Evolutionary conservation across 768 basidiomycete genomes (phyloP).

Genomic region (Pisolithus marmoratus): DNA sequence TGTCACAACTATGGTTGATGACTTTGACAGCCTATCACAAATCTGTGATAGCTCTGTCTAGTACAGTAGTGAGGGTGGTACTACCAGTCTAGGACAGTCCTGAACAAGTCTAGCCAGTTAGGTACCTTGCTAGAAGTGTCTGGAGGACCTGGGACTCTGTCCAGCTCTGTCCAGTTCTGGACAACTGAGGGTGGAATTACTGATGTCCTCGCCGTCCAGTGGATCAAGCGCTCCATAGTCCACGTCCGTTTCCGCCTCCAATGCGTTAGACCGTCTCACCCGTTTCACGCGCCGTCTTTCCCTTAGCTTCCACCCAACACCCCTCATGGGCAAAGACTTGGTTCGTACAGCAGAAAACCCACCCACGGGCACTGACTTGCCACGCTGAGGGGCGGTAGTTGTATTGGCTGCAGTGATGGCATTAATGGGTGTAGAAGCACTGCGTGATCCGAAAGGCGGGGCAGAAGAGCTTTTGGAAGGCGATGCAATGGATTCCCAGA

Average conservation of each 20-base stretch:
- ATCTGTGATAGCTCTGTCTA: too few species aligned
- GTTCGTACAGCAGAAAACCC: constrained; percentile 36
- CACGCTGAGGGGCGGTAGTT: constrained; percentile 6
- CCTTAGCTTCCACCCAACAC: constrained; percentile 28
- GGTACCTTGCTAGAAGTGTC: background rate
- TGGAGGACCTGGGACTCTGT: background rate
- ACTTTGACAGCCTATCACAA: too few species aligned
- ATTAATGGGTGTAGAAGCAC: constrained; percentile 8
- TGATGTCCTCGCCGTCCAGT: constrained; percentile 69
- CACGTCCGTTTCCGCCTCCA: constrained; percentile 20
- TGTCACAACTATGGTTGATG: too few species aligned
- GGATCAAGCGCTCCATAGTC: constrained; percentile 61
- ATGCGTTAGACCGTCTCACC: constrained; percentile 22
- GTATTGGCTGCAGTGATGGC: background rate
- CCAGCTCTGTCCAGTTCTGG: background rate
- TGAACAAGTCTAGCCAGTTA: background rate
- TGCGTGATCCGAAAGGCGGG: constrained; percentile 4
- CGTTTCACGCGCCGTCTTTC: constrained; percentile 30
- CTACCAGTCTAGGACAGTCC: background rate
- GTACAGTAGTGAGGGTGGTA: too few species aligned
- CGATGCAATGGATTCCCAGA: constrained; percentile 30
- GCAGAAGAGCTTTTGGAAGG: constrained; percentile 17
- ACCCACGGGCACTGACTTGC: constrained; percentile 23
- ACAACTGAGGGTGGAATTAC: background rate
- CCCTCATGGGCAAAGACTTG: constrained; percentile 33